These are phyloP conservation scores for Penicillium sp. DNA, from an alignment of 2,329 filamentous ascomycete genomes.

Conservation along the genomic window DNA sequence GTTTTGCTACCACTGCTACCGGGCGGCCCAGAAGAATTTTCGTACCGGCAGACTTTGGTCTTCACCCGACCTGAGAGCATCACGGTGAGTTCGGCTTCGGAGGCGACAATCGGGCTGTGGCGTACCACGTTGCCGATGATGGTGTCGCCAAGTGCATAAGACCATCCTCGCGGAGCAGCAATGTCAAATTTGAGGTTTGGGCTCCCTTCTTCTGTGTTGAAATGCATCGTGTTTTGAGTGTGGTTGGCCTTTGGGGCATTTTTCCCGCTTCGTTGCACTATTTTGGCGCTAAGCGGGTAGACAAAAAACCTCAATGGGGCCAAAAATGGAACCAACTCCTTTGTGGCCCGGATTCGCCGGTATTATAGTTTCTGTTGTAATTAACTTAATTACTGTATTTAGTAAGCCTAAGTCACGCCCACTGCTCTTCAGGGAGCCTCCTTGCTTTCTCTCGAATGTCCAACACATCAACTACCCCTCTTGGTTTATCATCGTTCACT, in stretches of 20 bases:
- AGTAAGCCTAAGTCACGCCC: not conserved
- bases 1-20: constrained; percentile 1
- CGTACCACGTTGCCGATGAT: constrained; percentile 22
- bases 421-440: not conserved
- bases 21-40: too few relatives aligned
- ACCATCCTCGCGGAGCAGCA: constrained; percentile 17
- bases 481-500: not conserved
- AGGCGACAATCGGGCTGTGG: constrained; percentile 14
- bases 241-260: not conserved
- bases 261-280: too few relatives aligned
- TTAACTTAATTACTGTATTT: too few relatives aligned
- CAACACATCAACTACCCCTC: not conserved
- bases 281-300: too few relatives aligned
- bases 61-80: constrained; percentile 14
- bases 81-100: constrained; percentile 16
- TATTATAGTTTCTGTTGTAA: too few relatives aligned
- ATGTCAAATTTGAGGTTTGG: constrained; percentile 15
- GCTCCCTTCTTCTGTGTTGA: not conserved
- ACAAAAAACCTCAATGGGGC: too few relatives aligned
- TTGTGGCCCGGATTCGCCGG: too few relatives aligned
- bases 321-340: too few relatives aligned
- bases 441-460: not conserved
- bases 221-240: constrained; percentile 30
- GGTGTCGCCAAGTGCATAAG: constrained; percentile 17
- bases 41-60: constrained; percentile 11